Percentiles rank a stretch among this genome's conserved stretches.
Conservation (phyloP, 768 basidiomycete species). For the Rhizopogon vesiculosus region DNA sequence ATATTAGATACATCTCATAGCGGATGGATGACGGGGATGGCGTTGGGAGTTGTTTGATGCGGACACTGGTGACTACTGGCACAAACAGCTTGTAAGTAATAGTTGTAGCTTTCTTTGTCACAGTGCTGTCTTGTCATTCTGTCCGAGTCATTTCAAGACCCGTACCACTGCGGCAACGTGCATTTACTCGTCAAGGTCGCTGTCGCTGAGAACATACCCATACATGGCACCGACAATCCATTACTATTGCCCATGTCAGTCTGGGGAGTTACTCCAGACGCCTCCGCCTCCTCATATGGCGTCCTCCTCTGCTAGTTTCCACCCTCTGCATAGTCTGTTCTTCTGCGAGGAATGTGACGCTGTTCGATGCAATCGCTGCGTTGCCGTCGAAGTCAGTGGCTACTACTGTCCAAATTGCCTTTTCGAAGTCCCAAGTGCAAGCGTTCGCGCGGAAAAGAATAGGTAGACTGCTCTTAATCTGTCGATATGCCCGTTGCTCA, state of each 20-base stretch:
- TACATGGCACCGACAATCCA: constrained; percentile 40
- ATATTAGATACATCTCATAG: background rate
- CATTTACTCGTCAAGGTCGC: background rate
- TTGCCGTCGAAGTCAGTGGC: constrained; percentile 88
- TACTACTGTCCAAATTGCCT: constrained; percentile 99
- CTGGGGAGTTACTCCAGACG: constrained; percentile 31
- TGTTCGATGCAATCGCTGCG: constrained; percentile 89
- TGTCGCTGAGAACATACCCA: background rate
- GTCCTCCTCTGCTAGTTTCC: constrained; percentile 79
- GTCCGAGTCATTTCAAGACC: no score
- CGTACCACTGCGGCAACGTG: no score
- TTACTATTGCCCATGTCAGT: constrained; percentile 77
- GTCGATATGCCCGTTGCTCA: background rate
- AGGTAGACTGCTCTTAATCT: constrained; percentile 43
- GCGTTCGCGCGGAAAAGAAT: constrained; percentile 97
- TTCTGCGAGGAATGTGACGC: constrained; percentile 99
- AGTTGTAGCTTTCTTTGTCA: no score
- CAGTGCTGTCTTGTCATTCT: no score
- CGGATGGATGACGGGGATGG: no score
- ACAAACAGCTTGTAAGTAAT: no score
- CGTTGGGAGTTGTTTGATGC: no score
- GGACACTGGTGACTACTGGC: no score
- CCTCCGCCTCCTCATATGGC: constrained; percentile 73
- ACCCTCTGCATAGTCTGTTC: constrained; percentile 80
- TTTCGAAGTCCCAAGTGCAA: constrained; percentile 97